phyloP scores from a whole-genome alignment of 805 yeast genomes.

The Ogataea methylovora region DNA sequence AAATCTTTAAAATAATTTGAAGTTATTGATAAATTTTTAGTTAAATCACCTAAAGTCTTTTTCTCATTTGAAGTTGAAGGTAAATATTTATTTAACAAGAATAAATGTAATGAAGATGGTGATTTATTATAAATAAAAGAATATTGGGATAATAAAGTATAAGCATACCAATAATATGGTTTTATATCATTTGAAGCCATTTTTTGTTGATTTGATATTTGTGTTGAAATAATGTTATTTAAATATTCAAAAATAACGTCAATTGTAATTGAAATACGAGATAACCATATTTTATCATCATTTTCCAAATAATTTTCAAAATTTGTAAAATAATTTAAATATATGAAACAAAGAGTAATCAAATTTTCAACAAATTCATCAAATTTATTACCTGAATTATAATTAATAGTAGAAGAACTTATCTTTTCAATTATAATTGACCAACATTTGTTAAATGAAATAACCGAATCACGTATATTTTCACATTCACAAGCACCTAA shows the following conservation, averaged over 20 bases:
- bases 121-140: conserved; percentile 30
- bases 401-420: conserved; percentile 20
- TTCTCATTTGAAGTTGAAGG: conserved; percentile 9
- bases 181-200: conserved; percentile 8
- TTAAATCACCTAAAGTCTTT: conserved; percentile 14
- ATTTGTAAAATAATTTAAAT: conserved; percentile 31
- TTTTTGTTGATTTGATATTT: conserved; percentile 14
- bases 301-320: conserved; percentile 10
- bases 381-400: conserved; percentile 21
- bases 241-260: conserved; percentile 42
- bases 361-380: conserved; percentile 37
- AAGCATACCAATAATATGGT: conserved; percentile 39
- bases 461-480: conserved; percentile 26
- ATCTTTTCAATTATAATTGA: conserved; percentile 22
- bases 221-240: conserved; percentile 37
- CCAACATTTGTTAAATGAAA: conserved; percentile 40
- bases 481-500: conserved; percentile 35
- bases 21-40: conserved; percentile 19
- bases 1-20: conserved; percentile 7
- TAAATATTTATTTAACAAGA: conserved; percentile 19
- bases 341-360: conserved; percentile 35
- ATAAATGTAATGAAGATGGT: conserved; percentile 31
- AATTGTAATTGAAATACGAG: conserved; percentile 25
- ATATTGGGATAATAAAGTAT: conserved; percentile 36
- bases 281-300: conserved; percentile 1